Evolutionary conservation across 1,284 basidiomycete species (phyloP).

Genomic region (Meira miltonrushii): DNA sequence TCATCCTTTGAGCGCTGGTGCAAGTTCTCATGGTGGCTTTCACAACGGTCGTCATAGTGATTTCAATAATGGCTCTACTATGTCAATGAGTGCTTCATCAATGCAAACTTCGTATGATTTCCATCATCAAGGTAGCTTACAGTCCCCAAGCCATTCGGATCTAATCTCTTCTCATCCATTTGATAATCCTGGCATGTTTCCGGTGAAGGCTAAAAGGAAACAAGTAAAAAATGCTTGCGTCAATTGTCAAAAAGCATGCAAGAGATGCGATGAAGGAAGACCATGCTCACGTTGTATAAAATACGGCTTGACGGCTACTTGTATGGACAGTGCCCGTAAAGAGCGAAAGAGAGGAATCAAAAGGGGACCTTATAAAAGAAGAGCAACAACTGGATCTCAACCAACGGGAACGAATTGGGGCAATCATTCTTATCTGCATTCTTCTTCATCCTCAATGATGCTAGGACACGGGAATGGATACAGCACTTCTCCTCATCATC

Average conservation of each 20-base stretch:
- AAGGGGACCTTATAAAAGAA: constrained; percentile 81
- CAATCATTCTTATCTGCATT: neutral
- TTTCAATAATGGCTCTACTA: too few species aligned
- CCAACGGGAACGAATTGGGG: constrained; percentile 12
- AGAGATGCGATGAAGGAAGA: constrained; percentile 80
- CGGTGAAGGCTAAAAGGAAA: constrained; percentile 61
- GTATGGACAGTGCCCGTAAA: constrained; percentile 73
- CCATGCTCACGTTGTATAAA: constrained; percentile 80
- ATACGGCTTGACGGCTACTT: constrained; percentile 73
- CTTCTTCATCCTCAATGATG: neutral
- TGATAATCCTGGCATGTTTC: neutral
- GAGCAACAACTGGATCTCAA: constrained; percentile 35
- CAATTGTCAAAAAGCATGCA: constrained; percentile 81
- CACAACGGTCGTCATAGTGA: too few species aligned
- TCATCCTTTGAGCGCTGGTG: too few species aligned
- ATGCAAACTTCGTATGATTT: too few species aligned
- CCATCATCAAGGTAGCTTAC: neutral
- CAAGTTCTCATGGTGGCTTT: too few species aligned
- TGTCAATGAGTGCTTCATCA: too few species aligned
- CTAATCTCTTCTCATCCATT: neutral
- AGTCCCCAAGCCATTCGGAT: too few species aligned
- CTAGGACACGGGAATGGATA: neutral
- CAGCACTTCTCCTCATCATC: neutral
- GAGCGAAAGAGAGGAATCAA: constrained; percentile 79
- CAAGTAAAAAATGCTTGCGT: constrained; percentile 87